A percentile compares a stretch with the other conserved stretches of the same genome.
Conservation (phyloP, 2,329 filamentous ascomycete species). For the Pyricularia pennisetigena region DNA sequence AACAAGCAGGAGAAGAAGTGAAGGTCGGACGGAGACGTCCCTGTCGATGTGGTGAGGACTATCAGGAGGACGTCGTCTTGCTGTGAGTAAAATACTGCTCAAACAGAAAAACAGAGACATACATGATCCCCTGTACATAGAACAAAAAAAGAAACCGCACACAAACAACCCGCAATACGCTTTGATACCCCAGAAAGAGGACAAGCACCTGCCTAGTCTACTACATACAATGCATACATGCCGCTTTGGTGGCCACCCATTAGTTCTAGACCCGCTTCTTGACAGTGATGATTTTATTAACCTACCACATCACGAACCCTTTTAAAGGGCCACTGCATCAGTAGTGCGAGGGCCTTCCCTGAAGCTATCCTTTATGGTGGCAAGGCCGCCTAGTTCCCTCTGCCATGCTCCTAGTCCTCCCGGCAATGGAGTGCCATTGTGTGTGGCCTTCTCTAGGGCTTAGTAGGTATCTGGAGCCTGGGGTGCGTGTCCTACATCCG, state of each 20-base stretch:
- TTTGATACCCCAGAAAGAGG: neutral
- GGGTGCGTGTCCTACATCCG: neutral
- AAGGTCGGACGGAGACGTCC: constrained; percentile 2
- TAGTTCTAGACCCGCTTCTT: neutral
- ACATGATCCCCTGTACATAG: neutral
- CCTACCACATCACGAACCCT: neutral
- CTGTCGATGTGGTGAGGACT: constrained; percentile 6
- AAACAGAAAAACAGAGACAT: neutral
- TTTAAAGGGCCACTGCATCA: neutral
- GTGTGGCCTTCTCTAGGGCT: neutral
- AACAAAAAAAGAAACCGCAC: neutral
- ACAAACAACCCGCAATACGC: neutral
- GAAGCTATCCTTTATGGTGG: neutral
- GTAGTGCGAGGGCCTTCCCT: neutral
- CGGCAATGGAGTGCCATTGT: neutral
- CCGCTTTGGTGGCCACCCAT: neutral
- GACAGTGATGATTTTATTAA: neutral
- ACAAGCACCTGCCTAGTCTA: neutral
- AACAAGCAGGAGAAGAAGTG: neutral
- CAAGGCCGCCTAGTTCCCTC: neutral
- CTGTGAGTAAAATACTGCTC: neutral
- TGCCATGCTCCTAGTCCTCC: neutral
- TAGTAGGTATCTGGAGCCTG: neutral
- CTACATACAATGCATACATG: neutral
- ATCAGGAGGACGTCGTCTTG: constrained; percentile 1